phyloP scores from a whole-genome alignment of 1,284 basidiomycete genomes.

The Xanthoconium separans region DNA sequence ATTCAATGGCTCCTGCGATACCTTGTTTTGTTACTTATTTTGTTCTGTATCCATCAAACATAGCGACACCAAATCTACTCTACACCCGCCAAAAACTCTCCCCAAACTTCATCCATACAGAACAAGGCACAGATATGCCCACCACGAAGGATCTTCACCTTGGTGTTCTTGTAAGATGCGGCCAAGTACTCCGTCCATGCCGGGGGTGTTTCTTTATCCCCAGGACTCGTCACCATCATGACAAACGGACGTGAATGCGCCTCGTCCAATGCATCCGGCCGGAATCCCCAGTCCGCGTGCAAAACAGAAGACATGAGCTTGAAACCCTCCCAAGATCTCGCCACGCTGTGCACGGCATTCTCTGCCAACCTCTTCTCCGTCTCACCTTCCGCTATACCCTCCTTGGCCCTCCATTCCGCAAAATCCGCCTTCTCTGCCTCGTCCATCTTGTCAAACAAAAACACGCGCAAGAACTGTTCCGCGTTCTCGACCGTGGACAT shows the following conservation, averaged over 20 bases:
- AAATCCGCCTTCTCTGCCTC: slow-evolving; percentile 41
- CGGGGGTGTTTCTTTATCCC: slow-evolving; percentile 38
- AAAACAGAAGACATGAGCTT: slow-evolving; percentile 42
- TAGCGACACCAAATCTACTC: slow-evolving; percentile 15
- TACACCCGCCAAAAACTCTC: slow-evolving; percentile 36
- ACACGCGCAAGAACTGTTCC: slow-evolving; percentile 38
- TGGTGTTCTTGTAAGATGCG: slow-evolving; percentile 40
- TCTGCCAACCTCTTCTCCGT: slow-evolving; percentile 41
- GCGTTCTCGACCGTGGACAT: slow-evolving; percentile 42
- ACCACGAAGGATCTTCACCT: slow-evolving; percentile 40
- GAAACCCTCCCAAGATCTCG: slow-evolving; percentile 53
- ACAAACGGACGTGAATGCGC: slow-evolving; percentile 45
- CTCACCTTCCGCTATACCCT: slow-evolving; percentile 42
- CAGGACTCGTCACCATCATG: slow-evolving; percentile 41
- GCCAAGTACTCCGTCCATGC: slow-evolving; percentile 49
- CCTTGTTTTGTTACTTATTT: slow-evolving; percentile 17
- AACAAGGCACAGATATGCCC: slow-evolving; percentile 47
- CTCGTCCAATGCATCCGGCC: slow-evolving; percentile 42
- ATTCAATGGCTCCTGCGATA: slow-evolving; percentile 29
- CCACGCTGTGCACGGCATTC: slow-evolving; percentile 46
- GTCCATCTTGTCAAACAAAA: slow-evolving; percentile 42
- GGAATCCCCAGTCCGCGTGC: slow-evolving; percentile 56
- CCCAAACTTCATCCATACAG: slow-evolving; percentile 45
- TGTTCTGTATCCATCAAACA: slow-evolving; percentile 7
- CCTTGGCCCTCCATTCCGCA: slow-evolving; percentile 41